Evolutionary conservation across 2,329 filamentous ascomycete species (phyloP), one percentile per base, ranked within the genome.

Genomic region (Aspergillus sp.): DNA sequence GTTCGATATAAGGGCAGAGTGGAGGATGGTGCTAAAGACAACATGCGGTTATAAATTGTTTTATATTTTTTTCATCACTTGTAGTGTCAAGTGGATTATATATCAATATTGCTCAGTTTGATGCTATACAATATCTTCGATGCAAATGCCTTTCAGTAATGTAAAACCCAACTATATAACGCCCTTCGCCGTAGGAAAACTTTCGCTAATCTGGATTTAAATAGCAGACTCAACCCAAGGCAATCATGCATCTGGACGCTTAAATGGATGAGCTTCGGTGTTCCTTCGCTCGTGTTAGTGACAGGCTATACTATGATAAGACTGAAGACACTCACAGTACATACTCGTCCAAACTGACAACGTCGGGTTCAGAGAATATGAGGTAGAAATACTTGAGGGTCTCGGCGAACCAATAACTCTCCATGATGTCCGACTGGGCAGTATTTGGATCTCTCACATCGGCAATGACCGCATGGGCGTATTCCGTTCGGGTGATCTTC

Each of bases 331-430:
- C 65, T 53, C 54, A 68, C 60, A 71, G 41, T n/a, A 71, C 69
- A 50, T 67, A 71, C 36, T 71, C 64, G 43, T 72, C 69, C 47
- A 72, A 52, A 47, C 62, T 70, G 33, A 72, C 54, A 37, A 62
- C 45, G 39, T 60, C 53, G 5, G 67, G 66, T 41, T 69, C 66
- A 4, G 64, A 67, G 46, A 72, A 71, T 27, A 68, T 65, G n/a
- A 71, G 58, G 33, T 70, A 72, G 37, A 71, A 65, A 46, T 72
- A 71, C 41, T 72, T 71, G 43, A 72, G 51, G 5, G 69, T 72
- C 52, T 72, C 69, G 1, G 68, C 65, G n/a, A 70, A 50, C 69
- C 69, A 72, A 50, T 70, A 71, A 43, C 67, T 71, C 45, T 71
- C 67, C 68, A 71, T 71, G 37, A 63, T 61, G 42, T 71, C 66